phyloP scores from a whole-genome alignment of 371 early-diverging fungal species.

The Mortierella polycephala region DNA sequence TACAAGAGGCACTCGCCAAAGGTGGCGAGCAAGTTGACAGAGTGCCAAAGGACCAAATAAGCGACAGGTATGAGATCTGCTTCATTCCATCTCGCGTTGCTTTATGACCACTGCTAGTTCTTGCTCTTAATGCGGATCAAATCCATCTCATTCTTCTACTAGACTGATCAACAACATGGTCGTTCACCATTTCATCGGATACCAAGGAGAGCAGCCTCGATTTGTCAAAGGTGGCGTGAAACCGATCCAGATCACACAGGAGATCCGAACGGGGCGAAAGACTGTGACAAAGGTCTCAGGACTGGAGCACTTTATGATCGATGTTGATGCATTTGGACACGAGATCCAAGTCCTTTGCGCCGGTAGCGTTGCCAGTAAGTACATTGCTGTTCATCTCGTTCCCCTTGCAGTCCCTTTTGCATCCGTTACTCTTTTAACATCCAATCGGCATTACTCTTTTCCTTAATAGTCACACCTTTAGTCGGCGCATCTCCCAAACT shows the following conservation, averaged over 20 bases:
- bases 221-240: slow-evolving; percentile 57
- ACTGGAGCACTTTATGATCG: slow-evolving; percentile 69
- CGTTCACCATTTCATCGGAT: slow-evolving; percentile 33
- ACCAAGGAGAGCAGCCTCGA: slow-evolving; percentile 32
- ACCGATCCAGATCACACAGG: slow-evolving; percentile 68
- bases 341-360: slow-evolving; percentile 74
- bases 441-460: neutral
- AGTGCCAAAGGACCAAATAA: slow-evolving; percentile 32
- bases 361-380: slow-evolving; percentile 72
- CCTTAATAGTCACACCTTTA: slow-evolving; percentile 61
- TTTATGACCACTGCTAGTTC: neutral
- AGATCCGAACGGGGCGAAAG: slow-evolving; percentile 73
- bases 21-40: slow-evolving; percentile 41
- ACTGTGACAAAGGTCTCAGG: slow-evolving; percentile 72
- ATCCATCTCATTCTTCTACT: neutral
- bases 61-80: slow-evolving; percentile 25
- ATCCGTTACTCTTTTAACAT: neutral
- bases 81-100: too few species aligned
- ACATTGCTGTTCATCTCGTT: neutral
- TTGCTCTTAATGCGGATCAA: slow-evolving; percentile 22
- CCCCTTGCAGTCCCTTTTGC: neutral
- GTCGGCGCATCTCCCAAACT: slow-evolving; percentile 68
- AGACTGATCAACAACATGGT: slow-evolving; percentile 44
- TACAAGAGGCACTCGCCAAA: slow-evolving; percentile 26
- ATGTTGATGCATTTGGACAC: slow-evolving; percentile 70